Base-by-base conservation (phyloP, 805 yeast genomes). In the Lachancea quebecensis region DNA sequence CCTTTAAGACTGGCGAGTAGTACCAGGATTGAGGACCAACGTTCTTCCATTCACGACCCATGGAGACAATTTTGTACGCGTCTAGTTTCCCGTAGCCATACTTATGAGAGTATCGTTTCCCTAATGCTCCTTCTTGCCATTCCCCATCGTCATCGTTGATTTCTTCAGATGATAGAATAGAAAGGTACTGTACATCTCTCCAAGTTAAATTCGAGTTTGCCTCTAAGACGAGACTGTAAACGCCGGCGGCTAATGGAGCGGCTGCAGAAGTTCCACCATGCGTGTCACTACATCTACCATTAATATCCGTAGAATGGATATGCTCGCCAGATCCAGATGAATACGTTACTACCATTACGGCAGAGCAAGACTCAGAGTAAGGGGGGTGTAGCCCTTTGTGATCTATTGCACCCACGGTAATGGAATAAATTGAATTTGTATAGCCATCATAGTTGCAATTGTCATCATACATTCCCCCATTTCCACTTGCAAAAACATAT, bases 231-330 rank as follows among this genome's bases (percentile, higher is more conserved):
- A 93, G 70, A 0, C 97, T 78, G 61, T 85, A 88, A 1, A 93
- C 75, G n/a, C 98, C 99, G 0, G 98, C 97, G 0, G 97, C 98
- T 46, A 93, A 72, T 0, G 99, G 99, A 0, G 99, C 99, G 12
- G 99, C 97, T 0, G 99, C 99, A 17, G 98, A 91, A 0, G 99
- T 93, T 16, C 99, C 99, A 10, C 97, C 96, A 64, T 93, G 99
- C 21, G 55, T 64, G 33, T 73, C 73, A 1, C 95, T 70, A 64
- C 99, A 93, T 53, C 69, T 65, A 6, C 75, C 74, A 41, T 80
- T 72, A 36, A 86, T 74, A 60, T 86, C 95, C 1, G 96, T 85
- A 6, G 98, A 85, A 59, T 85, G 90, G 46, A 93, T 91, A 58
- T 79, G 84, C 59, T 87, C 95, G 31, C 86, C 85, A 2, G 90